Conservation (phyloP, 306 rosid genomes). For the Cucurbita argyrosperma region DNA sequence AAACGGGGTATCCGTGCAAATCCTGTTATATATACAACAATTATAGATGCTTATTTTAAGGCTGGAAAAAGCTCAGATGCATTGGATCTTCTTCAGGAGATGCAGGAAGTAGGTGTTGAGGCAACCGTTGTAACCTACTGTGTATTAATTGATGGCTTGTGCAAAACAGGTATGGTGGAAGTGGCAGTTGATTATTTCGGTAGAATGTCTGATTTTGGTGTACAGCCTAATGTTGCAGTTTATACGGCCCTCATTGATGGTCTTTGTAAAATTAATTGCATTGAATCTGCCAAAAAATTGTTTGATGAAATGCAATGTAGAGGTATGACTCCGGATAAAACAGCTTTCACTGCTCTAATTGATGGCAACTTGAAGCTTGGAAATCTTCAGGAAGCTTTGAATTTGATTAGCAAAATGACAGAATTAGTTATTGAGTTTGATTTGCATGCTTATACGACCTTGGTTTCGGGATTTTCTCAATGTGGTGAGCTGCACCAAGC, state of each 20-base stretch:
- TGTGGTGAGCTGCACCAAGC: constrained; percentile 57
- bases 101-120: constrained; percentile 53
- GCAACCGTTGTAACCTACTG: constrained; percentile 59
- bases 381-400: constrained; percentile 59
- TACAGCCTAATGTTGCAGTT: constrained; percentile 66
- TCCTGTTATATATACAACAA: constrained; percentile 52
- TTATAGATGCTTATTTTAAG: constrained; percentile 79
- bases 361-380: constrained; percentile 85
- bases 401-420: constrained; percentile 42
- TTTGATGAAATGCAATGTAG: constrained; percentile 64
- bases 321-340: constrained; percentile 72
- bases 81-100: constrained; percentile 44
- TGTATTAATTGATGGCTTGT: constrained; percentile 75
- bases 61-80: constrained; percentile 51
- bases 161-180: constrained; percentile 58
- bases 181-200: constrained; percentile 55
- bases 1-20: constrained; percentile 41
- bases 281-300: constrained; percentile 53
- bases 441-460: constrained; percentile 64
- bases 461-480: constrained; percentile 62
- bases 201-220: constrained; percentile 36
- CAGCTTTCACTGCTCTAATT: constrained; percentile 60
- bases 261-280: constrained; percentile 45
- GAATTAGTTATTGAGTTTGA: constrained; percentile 65
- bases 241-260: constrained; percentile 83